Evolutionary conservation across 2,329 filamentous ascomycete genomes (phyloP), one percentile per base, ranked within the genome.

Genomic region (Microdochium bolleyi): DNA sequence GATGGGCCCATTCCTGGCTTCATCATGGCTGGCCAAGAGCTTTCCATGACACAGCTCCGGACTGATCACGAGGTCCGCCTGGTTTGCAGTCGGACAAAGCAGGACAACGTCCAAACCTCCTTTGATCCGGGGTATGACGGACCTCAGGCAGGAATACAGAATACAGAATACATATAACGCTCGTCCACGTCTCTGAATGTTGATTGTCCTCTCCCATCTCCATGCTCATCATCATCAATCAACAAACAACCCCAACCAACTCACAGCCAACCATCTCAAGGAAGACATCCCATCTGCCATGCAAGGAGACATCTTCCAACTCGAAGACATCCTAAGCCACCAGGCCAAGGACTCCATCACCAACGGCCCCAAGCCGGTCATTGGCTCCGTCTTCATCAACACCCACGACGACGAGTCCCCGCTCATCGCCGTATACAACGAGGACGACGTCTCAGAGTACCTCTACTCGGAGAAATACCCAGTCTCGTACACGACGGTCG

Each of bases 261-360:
- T 4, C 41, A 46, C 5, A 41, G 13, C 21, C 16, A 55, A 53
- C 49, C 24, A 46, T 38, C 50, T 44, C 52, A 56, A 53, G 54
- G 7, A 53, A 54, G 16, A 54, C 34, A 38, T 55, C 52, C n/a
- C 27, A 52, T 46, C 57, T 19, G 41, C 38, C 60, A 62, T 64
- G 61, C 63, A 64, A 56, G 62, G 61, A 52, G 61, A 64, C 53
- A 64, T 64, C 54, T 64, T 60, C 51, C 59, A 64, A 48, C 54
- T 64, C 49, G 59, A 62, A 49, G 55, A 58, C 50, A 49, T 60
- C 57, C 50, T 58, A 41, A 37, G 44, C 14, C 41, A 46, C 48
- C 54, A 53, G 50, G 54, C 49, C 54, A 32, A 54, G 50, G 53
- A 54, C 52, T 41, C 52, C 48, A 54, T 27, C 49, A 41, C 49